Evolutionary conservation across 805 yeast species (phyloP).

Genomic region (Candida peoriensis): DNA sequence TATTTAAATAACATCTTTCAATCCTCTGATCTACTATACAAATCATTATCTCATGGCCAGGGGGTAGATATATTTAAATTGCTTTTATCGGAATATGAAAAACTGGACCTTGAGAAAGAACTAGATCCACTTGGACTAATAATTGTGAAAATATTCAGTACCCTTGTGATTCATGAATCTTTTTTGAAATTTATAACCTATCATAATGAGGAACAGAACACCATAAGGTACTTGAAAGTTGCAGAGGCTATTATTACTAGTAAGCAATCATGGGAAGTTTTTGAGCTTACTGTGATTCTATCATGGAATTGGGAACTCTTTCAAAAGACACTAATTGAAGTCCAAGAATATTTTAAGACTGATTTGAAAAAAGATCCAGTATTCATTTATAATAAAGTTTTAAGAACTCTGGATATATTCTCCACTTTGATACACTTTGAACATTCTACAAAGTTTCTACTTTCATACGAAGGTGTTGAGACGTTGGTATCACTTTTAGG

Average conservation of each 20-base stretch:
- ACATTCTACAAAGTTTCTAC: conserved; percentile 31
- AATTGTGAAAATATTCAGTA: conserved; percentile 25
- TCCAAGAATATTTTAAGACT: conserved; percentile 23
- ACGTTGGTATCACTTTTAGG: conserved; percentile 27
- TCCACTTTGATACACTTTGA: conserved; percentile 28
- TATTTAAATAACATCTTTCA: conserved; percentile 13
- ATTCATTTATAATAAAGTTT: conserved; percentile 26
- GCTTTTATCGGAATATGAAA: conserved; percentile 16
- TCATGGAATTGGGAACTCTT: conserved; percentile 33
- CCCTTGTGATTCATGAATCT: conserved; percentile 30
- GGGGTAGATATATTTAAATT: conserved; percentile 12
- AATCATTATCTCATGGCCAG: conserved; percentile 17
- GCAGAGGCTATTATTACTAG: conserved; percentile 32
- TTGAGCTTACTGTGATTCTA: conserved; percentile 32
- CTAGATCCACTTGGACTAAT: conserved; percentile 17
- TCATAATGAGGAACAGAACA: conserved; percentile 11
- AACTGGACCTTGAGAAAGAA: conserved; percentile 9
- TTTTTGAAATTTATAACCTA: conserved; percentile 26
- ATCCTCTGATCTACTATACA: conserved; percentile 13
- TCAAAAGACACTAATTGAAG: conserved; percentile 17
- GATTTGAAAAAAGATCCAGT: conserved; percentile 12
- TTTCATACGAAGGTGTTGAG: conserved; percentile 33
- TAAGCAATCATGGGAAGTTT: conserved; percentile 31
- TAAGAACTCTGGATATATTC: conserved; percentile 29
- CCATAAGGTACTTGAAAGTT: conserved; percentile 21